phyloP scores from a whole-genome alignment of 164 flowering plant genomes.

The Aristolochia californica region DNA sequence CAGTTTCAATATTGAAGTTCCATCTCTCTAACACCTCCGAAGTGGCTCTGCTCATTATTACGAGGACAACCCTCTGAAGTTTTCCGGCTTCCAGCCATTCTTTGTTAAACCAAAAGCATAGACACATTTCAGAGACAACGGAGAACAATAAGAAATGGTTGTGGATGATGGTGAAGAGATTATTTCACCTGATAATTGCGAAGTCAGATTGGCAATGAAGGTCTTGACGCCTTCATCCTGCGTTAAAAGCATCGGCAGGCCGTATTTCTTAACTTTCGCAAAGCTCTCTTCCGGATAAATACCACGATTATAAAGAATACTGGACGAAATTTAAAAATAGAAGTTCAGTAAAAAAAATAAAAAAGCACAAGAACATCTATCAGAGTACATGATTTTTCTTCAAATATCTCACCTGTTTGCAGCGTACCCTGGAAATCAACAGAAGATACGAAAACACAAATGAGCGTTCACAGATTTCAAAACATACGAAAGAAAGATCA shows the following conservation, averaged over 20 bases:
- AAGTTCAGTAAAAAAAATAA: neutral
- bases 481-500: conserved; percentile 1
- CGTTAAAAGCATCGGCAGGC: conserved; percentile 89
- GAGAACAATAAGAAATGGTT: too few relatives aligned
- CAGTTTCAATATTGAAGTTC: conserved; percentile 85
- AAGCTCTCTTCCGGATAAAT: conserved; percentile 92
- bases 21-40: conserved; percentile 88
- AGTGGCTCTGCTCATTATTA: conserved; percentile 83
- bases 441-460: conserved; percentile 2
- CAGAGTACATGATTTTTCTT: too few relatives aligned
- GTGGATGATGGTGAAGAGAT: too few relatives aligned
- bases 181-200: conserved; percentile 69
- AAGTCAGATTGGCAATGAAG: conserved; percentile 60
- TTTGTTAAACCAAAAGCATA: conserved; percentile 5
- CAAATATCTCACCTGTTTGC: conserved; percentile 67
- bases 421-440: conserved; percentile 59
- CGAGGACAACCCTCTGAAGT: conserved; percentile 77
- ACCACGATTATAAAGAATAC: conserved; percentile 86
- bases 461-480: neutral
- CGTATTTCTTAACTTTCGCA: conserved; percentile 87
- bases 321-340: conserved; percentile 8
- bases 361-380: too few relatives aligned
- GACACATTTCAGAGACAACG: neutral
- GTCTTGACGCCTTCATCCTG: conserved; percentile 84
- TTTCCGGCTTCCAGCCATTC: conserved; percentile 96